Evolutionary conservation across 306 rosid species (phyloP).

Genomic region (Heteromeles arbutifolia): DNA sequence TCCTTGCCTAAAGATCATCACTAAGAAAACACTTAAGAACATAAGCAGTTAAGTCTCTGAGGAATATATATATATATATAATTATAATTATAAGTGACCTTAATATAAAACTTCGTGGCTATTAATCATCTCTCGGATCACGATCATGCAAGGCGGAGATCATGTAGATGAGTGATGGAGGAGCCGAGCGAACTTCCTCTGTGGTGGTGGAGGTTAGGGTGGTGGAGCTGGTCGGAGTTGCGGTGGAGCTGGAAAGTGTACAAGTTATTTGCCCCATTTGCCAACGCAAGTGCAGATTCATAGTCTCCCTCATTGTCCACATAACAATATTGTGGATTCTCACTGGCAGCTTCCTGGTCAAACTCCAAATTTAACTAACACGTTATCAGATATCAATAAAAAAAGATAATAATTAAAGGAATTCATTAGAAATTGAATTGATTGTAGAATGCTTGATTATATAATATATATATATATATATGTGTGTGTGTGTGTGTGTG

Average conservation of each 20-base stretch:
- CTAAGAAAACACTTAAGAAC: neutral
- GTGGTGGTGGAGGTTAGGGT: conserved; percentile 26
- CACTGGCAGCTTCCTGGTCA: conserved; percentile 40
- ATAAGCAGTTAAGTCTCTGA: neutral
- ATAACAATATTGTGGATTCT: conserved; percentile 53
- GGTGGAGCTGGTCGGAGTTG: conserved; percentile 21
- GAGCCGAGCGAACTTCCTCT: conserved; percentile 17
- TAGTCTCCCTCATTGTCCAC: conserved; percentile 44
- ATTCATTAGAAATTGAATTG: neutral
- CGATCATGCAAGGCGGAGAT: conserved; percentile 50
- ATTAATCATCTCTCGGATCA: neutral
- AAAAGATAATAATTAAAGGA: neutral
- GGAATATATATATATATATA: too few species aligned
- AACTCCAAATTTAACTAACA: neutral
- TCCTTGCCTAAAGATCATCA: neutral
- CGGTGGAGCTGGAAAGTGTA: conserved; percentile 38
- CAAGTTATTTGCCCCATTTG: conserved; percentile 57
- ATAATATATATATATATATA: too few species aligned
- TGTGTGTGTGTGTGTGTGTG: too few species aligned
- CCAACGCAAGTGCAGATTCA: conserved; percentile 44
- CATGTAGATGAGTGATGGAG: conserved; percentile 19
- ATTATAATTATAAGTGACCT: neutral
- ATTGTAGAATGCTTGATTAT: neutral
- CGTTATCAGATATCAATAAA: neutral
- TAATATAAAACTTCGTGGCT: neutral